Conservation (phyloP, 176 grass and related monocot species). For the Melocanna baccifera region DNA sequence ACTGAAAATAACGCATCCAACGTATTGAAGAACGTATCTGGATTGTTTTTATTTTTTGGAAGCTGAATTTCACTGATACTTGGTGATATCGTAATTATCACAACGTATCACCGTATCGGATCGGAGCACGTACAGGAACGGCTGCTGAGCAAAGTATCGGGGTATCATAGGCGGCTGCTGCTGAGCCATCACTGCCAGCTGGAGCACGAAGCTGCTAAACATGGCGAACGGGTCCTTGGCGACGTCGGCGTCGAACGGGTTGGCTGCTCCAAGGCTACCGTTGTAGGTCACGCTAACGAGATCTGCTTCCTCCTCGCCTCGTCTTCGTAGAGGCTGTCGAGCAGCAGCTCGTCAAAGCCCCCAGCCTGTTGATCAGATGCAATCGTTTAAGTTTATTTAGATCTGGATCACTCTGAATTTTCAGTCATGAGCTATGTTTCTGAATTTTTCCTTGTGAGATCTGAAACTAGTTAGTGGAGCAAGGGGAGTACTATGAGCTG, state of each 20-base stretch:
- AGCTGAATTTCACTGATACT: no score
- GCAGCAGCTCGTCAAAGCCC: conserved; percentile 83
- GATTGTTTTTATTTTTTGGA: no score
- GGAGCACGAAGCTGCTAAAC: conserved; percentile 55
- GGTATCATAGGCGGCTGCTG: no score
- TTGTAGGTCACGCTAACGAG: conserved; percentile 35
- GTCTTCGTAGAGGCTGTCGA: conserved; percentile 92
- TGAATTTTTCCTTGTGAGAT: neutral
- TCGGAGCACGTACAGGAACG: no score
- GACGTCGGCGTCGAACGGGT: conserved; percentile 41
- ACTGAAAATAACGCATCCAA: no score
- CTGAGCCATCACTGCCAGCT: conserved; percentile 63
- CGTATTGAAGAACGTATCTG: no score
- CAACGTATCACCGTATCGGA: no score
- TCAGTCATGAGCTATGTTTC: neutral
- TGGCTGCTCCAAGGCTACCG: conserved; percentile 42
- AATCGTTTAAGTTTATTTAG: neutral
- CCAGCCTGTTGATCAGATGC: conserved; percentile 61
- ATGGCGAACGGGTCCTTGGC: conserved; percentile 60
- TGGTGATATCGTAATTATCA: no score
- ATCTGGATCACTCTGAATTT: neutral
- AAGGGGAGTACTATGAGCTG: no score
- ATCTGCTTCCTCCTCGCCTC: conserved; percentile 75
- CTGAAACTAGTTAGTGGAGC: neutral
- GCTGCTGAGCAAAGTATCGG: no score